Evolutionary conservation across 75 land plant genomes (phyloP).

Genomic region (Chamaecyparis obtusa): DNA sequence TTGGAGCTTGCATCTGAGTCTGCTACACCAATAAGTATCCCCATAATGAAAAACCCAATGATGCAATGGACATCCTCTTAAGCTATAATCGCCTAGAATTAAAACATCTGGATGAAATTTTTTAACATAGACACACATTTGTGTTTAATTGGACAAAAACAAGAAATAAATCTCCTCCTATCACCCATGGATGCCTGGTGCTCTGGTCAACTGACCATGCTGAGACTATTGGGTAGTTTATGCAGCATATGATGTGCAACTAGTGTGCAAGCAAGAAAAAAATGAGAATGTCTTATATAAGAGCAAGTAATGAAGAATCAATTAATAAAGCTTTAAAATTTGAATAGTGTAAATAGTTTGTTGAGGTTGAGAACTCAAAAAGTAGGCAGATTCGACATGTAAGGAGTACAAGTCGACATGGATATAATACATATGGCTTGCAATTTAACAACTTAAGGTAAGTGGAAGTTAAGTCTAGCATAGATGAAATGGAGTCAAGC

Average conservation of each 20-base stretch:
- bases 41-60: not conserved
- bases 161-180: not conserved
- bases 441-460: not conserved
- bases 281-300: not conserved
- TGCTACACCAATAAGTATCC: not conserved
- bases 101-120: not conserved
- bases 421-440: not conserved
- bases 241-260: not conserved
- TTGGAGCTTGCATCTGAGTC: not conserved
- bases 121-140: no score
- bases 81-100: not conserved
- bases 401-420: not conserved
- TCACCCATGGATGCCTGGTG: not conserved
- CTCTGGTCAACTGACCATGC: not conserved
- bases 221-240: no score
- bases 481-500: not conserved
- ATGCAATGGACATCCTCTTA: not conserved
- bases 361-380: not conserved
- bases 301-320: not conserved
- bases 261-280: not conserved
- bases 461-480: no score
- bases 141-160: not conserved
- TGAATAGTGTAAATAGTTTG: not conserved
- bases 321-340: not conserved
- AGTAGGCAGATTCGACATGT: no score